Conservation (phyloP, 352 stramenopile species). For the Phytopythium chamaehyphon region DNA sequence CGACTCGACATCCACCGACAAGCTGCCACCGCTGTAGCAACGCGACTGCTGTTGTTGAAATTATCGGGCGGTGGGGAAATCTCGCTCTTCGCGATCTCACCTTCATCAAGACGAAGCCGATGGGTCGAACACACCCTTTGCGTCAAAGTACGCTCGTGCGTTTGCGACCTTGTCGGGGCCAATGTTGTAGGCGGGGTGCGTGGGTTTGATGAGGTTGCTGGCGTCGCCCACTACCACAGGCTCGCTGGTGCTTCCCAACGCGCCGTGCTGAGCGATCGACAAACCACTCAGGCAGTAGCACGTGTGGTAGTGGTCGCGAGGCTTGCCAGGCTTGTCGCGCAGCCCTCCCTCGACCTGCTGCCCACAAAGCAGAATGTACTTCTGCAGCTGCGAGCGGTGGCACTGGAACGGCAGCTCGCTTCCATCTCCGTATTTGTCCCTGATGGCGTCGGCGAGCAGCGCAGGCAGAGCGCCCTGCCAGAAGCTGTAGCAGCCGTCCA, state of each 20-base stretch:
- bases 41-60: neutral
- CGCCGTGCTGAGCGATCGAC: constrained; percentile 90
- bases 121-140: constrained; percentile 50
- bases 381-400: constrained; percentile 73
- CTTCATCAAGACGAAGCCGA: constrained; percentile 9
- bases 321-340: constrained; percentile 93
- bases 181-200: constrained; percentile 94
- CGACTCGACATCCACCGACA: constrained; percentile 25
- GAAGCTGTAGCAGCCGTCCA: constrained; percentile 99
- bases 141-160: constrained; percentile 64
- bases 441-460: constrained; percentile 58
- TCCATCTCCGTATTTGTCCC: constrained; percentile 24
- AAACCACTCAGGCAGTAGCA: constrained; percentile 98
- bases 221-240: constrained; percentile 51
- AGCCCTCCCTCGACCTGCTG: constrained; percentile 94
- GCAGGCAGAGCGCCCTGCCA: constrained; percentile 94
- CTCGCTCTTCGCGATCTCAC: constrained; percentile 3
- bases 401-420: constrained; percentile 50
- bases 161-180: constrained; percentile 73
- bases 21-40: constrained; percentile 41
- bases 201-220: constrained; percentile 75
- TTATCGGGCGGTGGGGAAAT: constrained; percentile 5
- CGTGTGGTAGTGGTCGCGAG: constrained; percentile 98
- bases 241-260: constrained; percentile 16
- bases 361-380: constrained; percentile 94